Conservation (phyloP, 305 asterid species). For the Ajuga reptans region DNA sequence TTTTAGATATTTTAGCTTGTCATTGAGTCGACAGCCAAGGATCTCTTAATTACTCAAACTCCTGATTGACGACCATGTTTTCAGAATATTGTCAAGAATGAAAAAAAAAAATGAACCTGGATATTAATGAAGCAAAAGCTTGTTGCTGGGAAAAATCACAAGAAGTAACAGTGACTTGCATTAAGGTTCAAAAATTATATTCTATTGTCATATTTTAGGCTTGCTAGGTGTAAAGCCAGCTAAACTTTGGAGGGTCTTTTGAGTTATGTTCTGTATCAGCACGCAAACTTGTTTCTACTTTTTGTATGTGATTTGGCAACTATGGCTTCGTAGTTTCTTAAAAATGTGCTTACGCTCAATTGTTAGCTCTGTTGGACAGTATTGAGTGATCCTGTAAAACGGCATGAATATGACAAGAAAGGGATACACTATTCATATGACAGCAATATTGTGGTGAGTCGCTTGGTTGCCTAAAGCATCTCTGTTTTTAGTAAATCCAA, state of each 20-base stretch:
- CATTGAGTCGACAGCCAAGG: background rate
- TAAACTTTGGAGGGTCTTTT: background rate
- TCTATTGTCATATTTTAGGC: background rate
- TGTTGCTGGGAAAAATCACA: background rate
- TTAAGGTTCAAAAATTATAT: background rate
- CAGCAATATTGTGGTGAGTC: constrained; percentile 49
- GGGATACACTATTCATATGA: constrained; percentile 60
- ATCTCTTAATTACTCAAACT: background rate
- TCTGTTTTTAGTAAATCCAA: no score
- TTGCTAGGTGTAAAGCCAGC: background rate
- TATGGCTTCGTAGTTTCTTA: background rate
- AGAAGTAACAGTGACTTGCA: background rate
- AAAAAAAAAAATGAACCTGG: background rate
- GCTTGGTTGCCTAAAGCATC: no score
- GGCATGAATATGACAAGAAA: constrained; percentile 74
- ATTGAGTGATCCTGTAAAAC: constrained; percentile 68
- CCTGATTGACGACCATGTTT: background rate
- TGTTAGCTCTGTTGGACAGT: constrained; percentile 43
- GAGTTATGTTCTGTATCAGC: background rate
- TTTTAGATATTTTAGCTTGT: background rate
- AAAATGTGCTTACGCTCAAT: background rate
- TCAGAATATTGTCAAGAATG: background rate
- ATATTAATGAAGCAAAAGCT: background rate
- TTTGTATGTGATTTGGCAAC: background rate
- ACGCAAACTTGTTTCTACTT: background rate